Conservation (phyloP, 2,329 filamentous ascomycete species). For the Botryotinia calthae region DNA sequence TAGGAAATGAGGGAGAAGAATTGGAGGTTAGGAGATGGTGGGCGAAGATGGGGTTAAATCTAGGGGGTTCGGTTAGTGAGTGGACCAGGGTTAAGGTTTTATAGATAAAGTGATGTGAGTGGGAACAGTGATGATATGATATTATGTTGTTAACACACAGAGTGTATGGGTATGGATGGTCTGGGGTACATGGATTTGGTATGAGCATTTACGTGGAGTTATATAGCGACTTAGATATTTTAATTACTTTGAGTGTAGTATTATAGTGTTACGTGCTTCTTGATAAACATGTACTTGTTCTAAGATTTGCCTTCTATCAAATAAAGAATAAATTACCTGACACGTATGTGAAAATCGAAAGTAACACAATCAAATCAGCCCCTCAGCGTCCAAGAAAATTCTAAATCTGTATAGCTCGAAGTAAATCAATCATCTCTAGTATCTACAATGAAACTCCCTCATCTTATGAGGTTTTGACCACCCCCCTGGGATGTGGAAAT, state of each 20-base stretch:
- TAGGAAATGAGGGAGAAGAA: conserved; percentile 58
- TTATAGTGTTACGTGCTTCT: background rate
- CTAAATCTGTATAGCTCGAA: background rate
- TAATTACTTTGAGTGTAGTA: background rate
- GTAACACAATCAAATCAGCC: too few relatives aligned
- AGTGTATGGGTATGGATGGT: background rate
- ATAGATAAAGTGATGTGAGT: conserved; percentile 21
- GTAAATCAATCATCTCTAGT: too few relatives aligned
- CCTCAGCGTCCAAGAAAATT: background rate
- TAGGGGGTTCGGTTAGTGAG: conserved; percentile 67
- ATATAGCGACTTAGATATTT: background rate
- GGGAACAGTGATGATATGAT: background rate
- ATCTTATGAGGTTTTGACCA: too few relatives aligned
- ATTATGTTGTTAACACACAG: background rate
- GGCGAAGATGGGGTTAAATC: conserved; percentile 69
- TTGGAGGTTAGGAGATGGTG: conserved; percentile 80
- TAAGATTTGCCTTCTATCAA: background rate
- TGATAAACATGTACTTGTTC: background rate
- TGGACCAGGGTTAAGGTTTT: conserved; percentile 65
- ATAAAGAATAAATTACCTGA: too few relatives aligned
- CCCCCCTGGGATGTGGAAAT: too few relatives aligned
- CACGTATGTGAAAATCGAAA: too few relatives aligned
- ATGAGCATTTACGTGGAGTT: background rate
- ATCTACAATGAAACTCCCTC: too few relatives aligned
- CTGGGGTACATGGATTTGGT: background rate